Evolutionary conservation across 352 stramenopile genomes (phyloP).

Genomic region (Phytophthora multivora): DNA sequence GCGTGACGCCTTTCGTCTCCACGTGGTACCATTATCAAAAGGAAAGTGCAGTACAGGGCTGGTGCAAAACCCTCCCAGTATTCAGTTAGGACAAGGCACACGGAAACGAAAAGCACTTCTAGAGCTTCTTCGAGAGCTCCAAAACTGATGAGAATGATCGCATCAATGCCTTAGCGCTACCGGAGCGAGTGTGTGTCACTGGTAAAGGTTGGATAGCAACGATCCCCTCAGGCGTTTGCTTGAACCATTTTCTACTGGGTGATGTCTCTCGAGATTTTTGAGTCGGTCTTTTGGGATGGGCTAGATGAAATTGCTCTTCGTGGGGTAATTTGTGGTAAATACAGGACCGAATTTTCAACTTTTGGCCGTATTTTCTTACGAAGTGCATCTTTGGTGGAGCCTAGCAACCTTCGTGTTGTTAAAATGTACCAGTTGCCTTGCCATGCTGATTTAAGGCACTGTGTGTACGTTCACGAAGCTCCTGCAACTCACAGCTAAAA

Average conservation of each 20-base stretch:
- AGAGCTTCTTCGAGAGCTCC: conserved; percentile 15
- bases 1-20: neutral
- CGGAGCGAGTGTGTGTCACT: neutral
- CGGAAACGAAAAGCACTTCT: conserved; percentile 30
- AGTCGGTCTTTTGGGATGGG: no score
- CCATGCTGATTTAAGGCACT: neutral
- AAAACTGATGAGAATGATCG: no score
- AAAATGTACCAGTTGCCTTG: neutral
- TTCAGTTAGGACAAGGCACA: conserved; percentile 40
- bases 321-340: neutral
- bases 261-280: no score
- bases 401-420: neutral
- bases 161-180: no score
- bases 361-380: neutral
- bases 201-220: no score
- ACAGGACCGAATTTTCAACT: neutral
- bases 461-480: neutral
- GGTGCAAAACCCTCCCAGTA: conserved; percentile 27
- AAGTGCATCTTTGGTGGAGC: neutral
- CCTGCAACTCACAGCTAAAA: conserved; percentile 1
- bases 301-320: neutral
- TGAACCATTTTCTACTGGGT: no score
- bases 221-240: no score
- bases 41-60: neutral
- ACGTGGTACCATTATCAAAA: neutral